phyloP scores from a whole-genome alignment of 495 filamentous ascomycete species.

The Jackrogersella multiformis region DNA sequence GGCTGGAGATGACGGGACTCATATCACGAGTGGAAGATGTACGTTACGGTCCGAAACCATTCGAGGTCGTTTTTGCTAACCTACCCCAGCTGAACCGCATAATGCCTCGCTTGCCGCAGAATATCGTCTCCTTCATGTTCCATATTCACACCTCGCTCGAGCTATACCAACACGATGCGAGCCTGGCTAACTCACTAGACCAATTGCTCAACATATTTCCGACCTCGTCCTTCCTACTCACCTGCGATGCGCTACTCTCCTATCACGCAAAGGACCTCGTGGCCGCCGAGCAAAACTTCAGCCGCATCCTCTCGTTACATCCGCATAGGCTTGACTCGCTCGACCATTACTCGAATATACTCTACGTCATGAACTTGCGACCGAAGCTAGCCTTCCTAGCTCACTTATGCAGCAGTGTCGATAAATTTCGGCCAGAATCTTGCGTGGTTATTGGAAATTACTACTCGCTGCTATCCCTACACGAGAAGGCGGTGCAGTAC shows the following conservation, averaged over 20 bases:
- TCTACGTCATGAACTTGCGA: slow-evolving; percentile 88
- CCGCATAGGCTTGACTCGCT: slow-evolving; percentile 90
- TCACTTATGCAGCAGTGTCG: slow-evolving; percentile 85
- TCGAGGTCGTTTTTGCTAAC: slow-evolving; percentile 25
- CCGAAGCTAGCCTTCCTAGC: slow-evolving; percentile 93
- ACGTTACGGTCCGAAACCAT: slow-evolving; percentile 38
- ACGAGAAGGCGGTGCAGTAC: slow-evolving; percentile 98
- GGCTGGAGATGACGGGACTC: slow-evolving; percentile 86
- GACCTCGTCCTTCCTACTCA: slow-evolving; percentile 84
- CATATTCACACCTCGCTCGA: slow-evolving; percentile 89
- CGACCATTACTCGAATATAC: slow-evolving; percentile 95
- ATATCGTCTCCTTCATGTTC: slow-evolving; percentile 94
- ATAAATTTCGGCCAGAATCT: slow-evolving; percentile 96
- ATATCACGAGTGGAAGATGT: slow-evolving; percentile 83
- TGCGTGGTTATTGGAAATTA: slow-evolving; percentile 98
- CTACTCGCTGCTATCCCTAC: slow-evolving; percentile 89
- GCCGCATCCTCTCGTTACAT: slow-evolving; percentile 76
- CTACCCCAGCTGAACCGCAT: slow-evolving; percentile 57
- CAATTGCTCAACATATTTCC: slow-evolving; percentile 87
- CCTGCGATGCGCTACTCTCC: slow-evolving; percentile 83
- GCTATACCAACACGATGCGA: slow-evolving; percentile 83
- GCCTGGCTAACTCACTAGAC: slow-evolving; percentile 73
- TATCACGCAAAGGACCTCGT: slow-evolving; percentile 97
- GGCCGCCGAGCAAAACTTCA: slow-evolving; percentile 85
- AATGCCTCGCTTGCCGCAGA: slow-evolving; percentile 73